phyloP scores from a whole-genome alignment of 1,284 basidiomycete genomes.

The Mycena sp. region DNA sequence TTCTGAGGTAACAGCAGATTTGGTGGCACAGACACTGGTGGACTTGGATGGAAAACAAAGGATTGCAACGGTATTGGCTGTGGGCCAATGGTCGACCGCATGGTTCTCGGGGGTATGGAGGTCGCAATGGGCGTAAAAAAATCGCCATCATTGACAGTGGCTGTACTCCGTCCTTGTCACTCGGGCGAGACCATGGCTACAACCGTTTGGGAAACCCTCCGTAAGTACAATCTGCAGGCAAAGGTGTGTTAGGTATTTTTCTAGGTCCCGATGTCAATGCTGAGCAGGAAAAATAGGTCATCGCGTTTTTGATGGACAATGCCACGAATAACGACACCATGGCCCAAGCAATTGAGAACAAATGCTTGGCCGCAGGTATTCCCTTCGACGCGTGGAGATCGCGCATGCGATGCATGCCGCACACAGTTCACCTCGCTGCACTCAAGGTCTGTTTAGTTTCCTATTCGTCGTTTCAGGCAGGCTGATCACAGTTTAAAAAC shows the following conservation, averaged over 20 bases:
- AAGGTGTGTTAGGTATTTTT: too few relatives aligned
- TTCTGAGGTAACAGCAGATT: not conserved
- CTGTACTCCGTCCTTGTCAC: constrained; percentile 22
- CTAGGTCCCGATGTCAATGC: not conserved
- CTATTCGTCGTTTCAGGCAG: too few relatives aligned
- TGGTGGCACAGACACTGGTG: not conserved
- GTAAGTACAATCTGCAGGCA: too few relatives aligned
- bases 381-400: constrained; percentile 21
- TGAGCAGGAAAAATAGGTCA: constrained; percentile 24
- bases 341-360: constrained; percentile 4
- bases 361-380: constrained; percentile 1
- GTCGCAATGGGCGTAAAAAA: not conserved
- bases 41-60: not conserved
- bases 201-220: constrained; percentile 41
- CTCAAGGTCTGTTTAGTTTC: constrained; percentile 24
- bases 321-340: constrained; percentile 33
- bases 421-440: constrained; percentile 41
- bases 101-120: not conserved
- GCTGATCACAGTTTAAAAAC: too few relatives aligned
- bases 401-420: constrained; percentile 39
- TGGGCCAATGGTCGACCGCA: not conserved
- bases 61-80: not conserved
- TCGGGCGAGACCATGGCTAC: constrained; percentile 43
- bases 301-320: constrained; percentile 33
- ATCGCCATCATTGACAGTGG: not conserved